Evolutionary conservation across 2,329 filamentous ascomycete species (phyloP), one percentile per base, ranked within the genome.

Genomic region (Talaromyces sp.): DNA sequence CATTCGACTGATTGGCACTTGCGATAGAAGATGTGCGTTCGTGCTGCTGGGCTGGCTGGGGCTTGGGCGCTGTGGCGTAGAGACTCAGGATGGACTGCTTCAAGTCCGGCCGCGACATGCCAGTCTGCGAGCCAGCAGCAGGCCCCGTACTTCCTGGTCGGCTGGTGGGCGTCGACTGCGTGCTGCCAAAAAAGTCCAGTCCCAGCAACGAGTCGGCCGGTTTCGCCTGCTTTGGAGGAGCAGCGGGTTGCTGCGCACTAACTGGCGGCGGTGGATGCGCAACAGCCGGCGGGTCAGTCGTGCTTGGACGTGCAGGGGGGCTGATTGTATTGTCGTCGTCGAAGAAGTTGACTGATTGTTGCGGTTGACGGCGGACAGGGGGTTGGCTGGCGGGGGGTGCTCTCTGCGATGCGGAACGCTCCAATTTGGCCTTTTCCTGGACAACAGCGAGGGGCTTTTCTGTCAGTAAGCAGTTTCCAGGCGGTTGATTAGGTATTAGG

Each of bases 1-100:
- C 66, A 60, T 74, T 73, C 33, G 65, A 68, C 60, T 76, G 65
- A 17, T 78, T 75, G 25, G 88, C 3, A 57, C 85, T 85, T 19
- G 89, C 86, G 69, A 93, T 90, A 0, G 88, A 87, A 30, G 83
- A 81, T 44, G 83, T 82, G 13, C 84, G 82, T 39, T 81, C 80
- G 72, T 89, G 87, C 32, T 81, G 78, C 32, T 81, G 78, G 25
- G 77, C 73, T 60, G 85, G 81, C 68, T 90, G 89, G n/a, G 91
- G 87, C 71, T 92, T 90, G 1, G 92, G 90, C 5, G 86, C 86
- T 8, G 91, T 90, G 11, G 93, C 92, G 73, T 99, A 99, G 17
- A 99, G 84, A 8, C 95, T 99, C 55, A 99, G 79, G 63, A 99
- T 99, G 2, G 93, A 98, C 76, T 97, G 93, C 78, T 99, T 99